phyloP scores from a whole-genome alignment of 169 alveolate genomes.

The Neospora caninum region DNA sequence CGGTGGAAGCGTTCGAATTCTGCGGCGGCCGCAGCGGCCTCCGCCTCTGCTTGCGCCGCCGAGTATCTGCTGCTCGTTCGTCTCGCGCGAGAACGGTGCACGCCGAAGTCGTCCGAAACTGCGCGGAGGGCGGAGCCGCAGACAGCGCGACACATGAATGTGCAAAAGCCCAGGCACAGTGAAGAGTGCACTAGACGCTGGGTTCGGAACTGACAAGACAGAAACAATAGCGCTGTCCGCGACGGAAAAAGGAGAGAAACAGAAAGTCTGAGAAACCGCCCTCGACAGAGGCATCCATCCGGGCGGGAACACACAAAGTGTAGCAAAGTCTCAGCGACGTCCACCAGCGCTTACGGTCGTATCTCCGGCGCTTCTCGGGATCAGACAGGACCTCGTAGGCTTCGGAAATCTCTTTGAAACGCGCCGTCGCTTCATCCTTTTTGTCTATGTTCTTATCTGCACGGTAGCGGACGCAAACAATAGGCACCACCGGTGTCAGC shows the following conservation, averaged over 20 bases:
- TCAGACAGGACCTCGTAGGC: slow-evolving; percentile 92
- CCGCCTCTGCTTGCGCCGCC: slow-evolving; percentile 28
- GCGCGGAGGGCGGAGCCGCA: neutral
- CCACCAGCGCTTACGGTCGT: slow-evolving; percentile 44
- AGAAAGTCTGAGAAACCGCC: neutral
- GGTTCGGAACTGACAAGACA: too few relatives aligned
- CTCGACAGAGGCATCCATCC: neutral
- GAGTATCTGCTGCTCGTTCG: neutral
- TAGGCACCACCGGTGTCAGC: too few relatives aligned
- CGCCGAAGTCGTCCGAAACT: neutral
- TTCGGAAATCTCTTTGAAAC: slow-evolving; percentile 89
- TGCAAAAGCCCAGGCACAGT: neutral
- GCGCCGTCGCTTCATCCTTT: slow-evolving; percentile 86
- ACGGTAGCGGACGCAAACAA: too few relatives aligned
- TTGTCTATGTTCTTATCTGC: slow-evolving; percentile 86
- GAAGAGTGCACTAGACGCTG: neutral
- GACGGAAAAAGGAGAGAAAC: neutral
- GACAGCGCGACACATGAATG: neutral
- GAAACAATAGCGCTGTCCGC: too few relatives aligned
- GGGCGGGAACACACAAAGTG: neutral
- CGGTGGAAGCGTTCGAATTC: slow-evolving; percentile 40
- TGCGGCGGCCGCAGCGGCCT: slow-evolving; percentile 56
- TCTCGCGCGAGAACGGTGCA: neutral
- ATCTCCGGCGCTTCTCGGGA: slow-evolving; percentile 81
- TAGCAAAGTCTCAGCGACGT: too few relatives aligned